Conservation (phyloP, 805 yeast species). For the Saturnispora mendoncae region DNA sequence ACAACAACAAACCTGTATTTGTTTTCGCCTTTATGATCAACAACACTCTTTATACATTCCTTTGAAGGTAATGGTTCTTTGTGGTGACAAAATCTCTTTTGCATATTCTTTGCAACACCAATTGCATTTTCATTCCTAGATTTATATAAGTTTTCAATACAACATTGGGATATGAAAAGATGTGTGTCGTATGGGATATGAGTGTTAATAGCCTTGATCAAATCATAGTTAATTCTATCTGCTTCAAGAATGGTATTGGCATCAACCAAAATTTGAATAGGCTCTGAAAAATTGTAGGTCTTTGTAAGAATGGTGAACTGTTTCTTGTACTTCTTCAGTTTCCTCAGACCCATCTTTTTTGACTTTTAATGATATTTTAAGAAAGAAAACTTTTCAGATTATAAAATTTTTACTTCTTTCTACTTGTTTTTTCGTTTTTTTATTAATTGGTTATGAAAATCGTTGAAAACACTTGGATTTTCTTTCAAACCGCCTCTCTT, state of each 20-base stretch:
- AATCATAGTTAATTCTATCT: conserved; percentile 59
- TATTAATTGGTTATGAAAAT: neutral
- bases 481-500: conserved; percentile 36
- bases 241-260: conserved; percentile 65
- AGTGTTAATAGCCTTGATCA: conserved; percentile 70
- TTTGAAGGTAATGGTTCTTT: conserved; percentile 40
- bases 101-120: conserved; percentile 71
- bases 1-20: conserved; percentile 90
- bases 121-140: conserved; percentile 69
- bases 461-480: conserved; percentile 50
- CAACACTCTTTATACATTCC: conserved; percentile 70
- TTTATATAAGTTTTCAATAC: conserved; percentile 76
- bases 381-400: conserved; percentile 2
- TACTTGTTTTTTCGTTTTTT: neutral
- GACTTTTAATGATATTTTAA: no score
- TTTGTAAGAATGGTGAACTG: conserved; percentile 80
- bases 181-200: conserved; percentile 82
- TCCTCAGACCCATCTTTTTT: conserved; percentile 5
- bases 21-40: conserved; percentile 63
- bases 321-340: conserved; percentile 51
- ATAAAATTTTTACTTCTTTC: neutral
- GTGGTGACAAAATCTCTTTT: conserved; percentile 91
- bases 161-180: conserved; percentile 92
- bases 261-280: conserved; percentile 85
- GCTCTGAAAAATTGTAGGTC: conserved; percentile 87